phyloP scores from a whole-genome alignment of 805 yeast genomes.

The Myxozyma geophila region DNA sequence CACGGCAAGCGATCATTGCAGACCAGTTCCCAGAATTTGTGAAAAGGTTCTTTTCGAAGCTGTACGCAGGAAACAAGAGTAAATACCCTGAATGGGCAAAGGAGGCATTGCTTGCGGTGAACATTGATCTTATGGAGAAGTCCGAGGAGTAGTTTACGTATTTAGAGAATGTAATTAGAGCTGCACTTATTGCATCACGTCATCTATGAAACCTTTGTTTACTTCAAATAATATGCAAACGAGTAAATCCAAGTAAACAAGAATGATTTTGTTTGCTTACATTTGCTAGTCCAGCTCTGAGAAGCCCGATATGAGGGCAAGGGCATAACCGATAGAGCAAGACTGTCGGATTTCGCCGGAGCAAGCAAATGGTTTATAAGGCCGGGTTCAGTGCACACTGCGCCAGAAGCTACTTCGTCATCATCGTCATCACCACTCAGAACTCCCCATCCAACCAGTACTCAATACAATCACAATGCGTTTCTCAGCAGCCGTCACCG shows the following conservation, averaged over 20 bases:
- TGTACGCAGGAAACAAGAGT: constrained; percentile 44
- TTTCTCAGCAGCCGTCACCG: constrained; percentile 12
- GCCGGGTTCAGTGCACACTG: neutral
- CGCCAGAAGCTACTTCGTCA: neutral
- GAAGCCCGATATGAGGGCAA: constrained; percentile 6
- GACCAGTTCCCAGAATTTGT: constrained; percentile 49
- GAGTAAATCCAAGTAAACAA: neutral
- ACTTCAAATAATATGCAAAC: neutral
- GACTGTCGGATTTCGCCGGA: constrained; percentile 14
- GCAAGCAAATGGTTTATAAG: neutral
- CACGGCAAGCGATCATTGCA: constrained; percentile 48
- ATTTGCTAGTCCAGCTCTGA: neutral
- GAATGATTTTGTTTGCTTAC: constrained; percentile 1
- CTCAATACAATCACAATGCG: constrained; percentile 20
- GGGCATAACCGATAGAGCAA: neutral
- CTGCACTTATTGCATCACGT: neutral
- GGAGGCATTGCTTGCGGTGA: constrained; percentile 48
- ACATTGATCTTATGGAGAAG: constrained; percentile 42
- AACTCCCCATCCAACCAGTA: no score
- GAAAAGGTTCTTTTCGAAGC: constrained; percentile 44
- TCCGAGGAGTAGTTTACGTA: neutral
- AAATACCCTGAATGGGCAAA: constrained; percentile 52
- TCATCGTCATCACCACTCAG: no score
- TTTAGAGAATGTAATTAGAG: no score
- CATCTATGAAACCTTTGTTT: neutral